phyloP scores from a whole-genome alignment of 306 rosid species.

The Medicago ruthenica region DNA sequence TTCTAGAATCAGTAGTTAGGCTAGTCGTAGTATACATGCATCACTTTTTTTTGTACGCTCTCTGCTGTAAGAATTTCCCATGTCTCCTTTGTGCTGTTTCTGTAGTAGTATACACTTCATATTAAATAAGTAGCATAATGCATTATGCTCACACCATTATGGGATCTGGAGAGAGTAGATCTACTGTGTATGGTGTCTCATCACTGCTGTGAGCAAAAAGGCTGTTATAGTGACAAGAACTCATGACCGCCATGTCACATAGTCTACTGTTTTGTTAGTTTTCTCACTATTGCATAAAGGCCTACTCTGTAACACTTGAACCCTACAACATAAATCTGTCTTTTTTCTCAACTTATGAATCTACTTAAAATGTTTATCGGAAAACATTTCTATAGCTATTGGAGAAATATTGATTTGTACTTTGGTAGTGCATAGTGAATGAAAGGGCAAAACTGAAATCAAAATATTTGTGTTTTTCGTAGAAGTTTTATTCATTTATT shows the following conservation, averaged over 20 bases:
- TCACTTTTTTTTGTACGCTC: neutral
- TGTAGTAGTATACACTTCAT: slow-evolving; percentile 21
- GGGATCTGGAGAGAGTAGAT: slow-evolving; percentile 6
- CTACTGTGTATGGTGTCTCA: neutral
- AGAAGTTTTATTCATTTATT: neutral
- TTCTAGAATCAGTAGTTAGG: neutral
- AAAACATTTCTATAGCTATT: slow-evolving; percentile 1
- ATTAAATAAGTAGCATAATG: neutral
- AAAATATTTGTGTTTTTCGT: neutral
- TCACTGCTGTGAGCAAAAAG: neutral
- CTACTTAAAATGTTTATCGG: neutral
- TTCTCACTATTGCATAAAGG: slow-evolving; percentile 24
- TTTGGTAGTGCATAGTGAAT: neutral
- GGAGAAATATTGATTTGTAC: slow-evolving; percentile 9
- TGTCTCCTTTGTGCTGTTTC: slow-evolving; percentile 16
- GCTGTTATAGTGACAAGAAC: slow-evolving; percentile 10
- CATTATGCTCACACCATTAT: neutral
- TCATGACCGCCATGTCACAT: neutral
- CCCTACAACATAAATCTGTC: slow-evolving; percentile 1
- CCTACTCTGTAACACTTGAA: slow-evolving; percentile 3
- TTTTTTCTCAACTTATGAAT: neutral
- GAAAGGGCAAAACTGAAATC: neutral
- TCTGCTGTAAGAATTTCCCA: slow-evolving; percentile 6
- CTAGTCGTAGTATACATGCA: slow-evolving; percentile 1
- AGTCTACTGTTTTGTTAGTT: neutral